Percentiles rank a stretch among this genome's conserved stretches.
Conservation (phyloP, 2,329 filamentous ascomycete species). For the Pseudogymnoascus sp. region DNA sequence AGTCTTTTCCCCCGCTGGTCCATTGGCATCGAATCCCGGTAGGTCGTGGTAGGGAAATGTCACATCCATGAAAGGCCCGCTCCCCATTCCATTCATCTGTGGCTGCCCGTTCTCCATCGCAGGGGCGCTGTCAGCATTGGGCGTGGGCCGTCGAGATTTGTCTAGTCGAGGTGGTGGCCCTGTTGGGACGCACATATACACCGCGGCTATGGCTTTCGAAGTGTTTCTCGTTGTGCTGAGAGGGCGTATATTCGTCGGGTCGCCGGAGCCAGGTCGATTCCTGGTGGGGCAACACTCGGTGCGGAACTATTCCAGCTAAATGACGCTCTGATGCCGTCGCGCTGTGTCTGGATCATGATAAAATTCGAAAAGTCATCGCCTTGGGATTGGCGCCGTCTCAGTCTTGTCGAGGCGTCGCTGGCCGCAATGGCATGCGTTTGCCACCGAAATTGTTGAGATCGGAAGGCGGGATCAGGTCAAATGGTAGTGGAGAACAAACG, state of each 20-base stretch:
- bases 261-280: neutral
- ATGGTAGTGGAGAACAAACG: neutral
- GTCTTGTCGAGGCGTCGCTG: neutral
- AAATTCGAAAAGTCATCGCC: neutral
- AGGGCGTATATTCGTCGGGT: neutral
- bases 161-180: neutral
- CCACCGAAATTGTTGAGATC: neutral
- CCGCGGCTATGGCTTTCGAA: neutral
- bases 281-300: neutral
- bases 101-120: neutral
- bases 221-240: neutral
- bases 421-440: neutral
- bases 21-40: neutral
- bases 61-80: neutral
- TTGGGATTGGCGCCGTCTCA: neutral
- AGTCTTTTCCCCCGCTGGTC: neutral
- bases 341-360: conserved; percentile 1
- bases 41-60: neutral
- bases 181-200: neutral
- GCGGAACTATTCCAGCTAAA: neutral
- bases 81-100: neutral
- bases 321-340: conserved; percentile 6
- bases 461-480: neutral
- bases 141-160: neutral
- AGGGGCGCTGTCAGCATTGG: neutral